phyloP scores from a whole-genome alignment of 2,329 filamentous ascomycete genomes.

The Myrmaecium sp. region DNA sequence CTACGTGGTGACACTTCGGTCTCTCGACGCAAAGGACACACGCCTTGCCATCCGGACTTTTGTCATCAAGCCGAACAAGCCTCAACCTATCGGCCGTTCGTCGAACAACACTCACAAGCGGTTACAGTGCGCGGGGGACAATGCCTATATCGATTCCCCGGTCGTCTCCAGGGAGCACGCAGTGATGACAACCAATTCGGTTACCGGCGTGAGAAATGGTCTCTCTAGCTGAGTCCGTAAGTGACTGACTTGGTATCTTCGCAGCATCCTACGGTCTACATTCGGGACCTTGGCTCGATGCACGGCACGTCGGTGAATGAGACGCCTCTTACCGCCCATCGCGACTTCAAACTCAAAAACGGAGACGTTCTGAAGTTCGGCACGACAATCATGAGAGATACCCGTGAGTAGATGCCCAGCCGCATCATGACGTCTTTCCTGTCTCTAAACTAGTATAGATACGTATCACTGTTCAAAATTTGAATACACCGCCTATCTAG shows the following conservation, averaged over 20 bases:
- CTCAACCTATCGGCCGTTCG: conserved; percentile 24
- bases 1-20: conserved; percentile 15
- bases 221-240: conserved; percentile 1
- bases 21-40: conserved; percentile 24
- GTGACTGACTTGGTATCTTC: not conserved
- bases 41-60: conserved; percentile 15
- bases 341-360: conserved; percentile 10
- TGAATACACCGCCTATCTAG: conserved; percentile 7
- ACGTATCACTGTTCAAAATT: conserved; percentile 15
- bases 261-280: conserved; percentile 27
- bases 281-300: conserved; percentile 41
- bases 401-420: conserved; percentile 9
- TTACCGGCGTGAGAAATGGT: conserved; percentile 4
- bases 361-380: conserved; percentile 21
- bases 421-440: conserved; percentile 1
- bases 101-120: conserved; percentile 23
- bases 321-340: conserved; percentile 10
- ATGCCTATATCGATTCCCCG: conserved; percentile 53
- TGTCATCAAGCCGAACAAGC: conserved; percentile 10
- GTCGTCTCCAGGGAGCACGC: conserved; percentile 59
- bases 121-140: conserved; percentile 22
- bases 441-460: not conserved
- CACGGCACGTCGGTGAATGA: conserved; percentile 44
- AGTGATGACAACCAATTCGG: conserved; percentile 16
- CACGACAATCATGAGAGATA: conserved; percentile 16